phyloP scores from a whole-genome alignment of 768 basidiomycete genomes.

The Auriscalpium microsporum region DNA sequence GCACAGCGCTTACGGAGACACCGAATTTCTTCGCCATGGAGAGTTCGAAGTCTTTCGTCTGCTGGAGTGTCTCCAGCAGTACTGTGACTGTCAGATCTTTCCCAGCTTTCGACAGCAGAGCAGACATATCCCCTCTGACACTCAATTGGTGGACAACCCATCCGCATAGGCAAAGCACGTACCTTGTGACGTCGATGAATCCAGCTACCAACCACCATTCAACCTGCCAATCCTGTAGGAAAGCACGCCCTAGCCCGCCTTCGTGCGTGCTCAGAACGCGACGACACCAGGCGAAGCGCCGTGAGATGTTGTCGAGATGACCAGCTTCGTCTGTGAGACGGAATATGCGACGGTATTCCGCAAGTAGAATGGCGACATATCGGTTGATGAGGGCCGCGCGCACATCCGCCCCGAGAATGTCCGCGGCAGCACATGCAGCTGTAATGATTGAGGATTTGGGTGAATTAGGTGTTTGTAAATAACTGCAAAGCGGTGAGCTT shows the following conservation, averaged over 20 bases:
- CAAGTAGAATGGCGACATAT: constrained; percentile 82
- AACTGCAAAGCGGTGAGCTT: constrained; percentile 37
- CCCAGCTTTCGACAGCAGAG: constrained; percentile 70
- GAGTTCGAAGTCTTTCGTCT: constrained; percentile 81
- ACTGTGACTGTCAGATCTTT: constrained; percentile 65
- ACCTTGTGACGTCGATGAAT: constrained; percentile 91
- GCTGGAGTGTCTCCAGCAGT: constrained; percentile 79
- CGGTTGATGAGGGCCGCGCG: constrained; percentile 77
- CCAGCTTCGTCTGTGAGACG: constrained; percentile 90
- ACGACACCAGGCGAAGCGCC: constrained; percentile 94
- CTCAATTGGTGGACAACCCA: not conserved
- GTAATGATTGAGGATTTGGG: constrained; percentile 53
- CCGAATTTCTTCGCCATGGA: constrained; percentile 78
- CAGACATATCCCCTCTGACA: constrained; percentile 73
- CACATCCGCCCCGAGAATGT: constrained; percentile 81
- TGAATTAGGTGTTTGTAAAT: constrained; percentile 58
- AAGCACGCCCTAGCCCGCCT: constrained; percentile 73
- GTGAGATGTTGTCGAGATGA: constrained; percentile 87
- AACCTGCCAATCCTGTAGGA: constrained; percentile 82
- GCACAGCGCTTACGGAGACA: constrained; percentile 44
- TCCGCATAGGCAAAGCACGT: constrained; percentile 4
- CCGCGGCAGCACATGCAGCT: constrained; percentile 84
- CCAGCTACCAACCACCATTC: constrained; percentile 73
- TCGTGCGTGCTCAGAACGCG: constrained; percentile 81
- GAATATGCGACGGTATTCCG: constrained; percentile 96